Conservation (phyloP, 805 yeast genomes). For the Metschnikowia matae region DNA sequence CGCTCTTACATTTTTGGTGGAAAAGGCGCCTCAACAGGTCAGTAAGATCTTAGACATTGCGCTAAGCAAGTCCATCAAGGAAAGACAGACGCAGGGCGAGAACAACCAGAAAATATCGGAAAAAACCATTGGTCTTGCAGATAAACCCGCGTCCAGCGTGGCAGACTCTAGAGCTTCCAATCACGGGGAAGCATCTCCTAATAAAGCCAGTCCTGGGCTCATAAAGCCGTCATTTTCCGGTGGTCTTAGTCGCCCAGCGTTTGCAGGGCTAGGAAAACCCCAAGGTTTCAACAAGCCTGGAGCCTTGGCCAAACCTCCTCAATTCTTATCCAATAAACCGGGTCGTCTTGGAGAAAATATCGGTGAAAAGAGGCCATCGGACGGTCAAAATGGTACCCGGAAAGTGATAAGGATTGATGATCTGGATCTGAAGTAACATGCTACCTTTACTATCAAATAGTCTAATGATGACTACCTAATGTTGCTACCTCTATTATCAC, state of each 20-base stretch:
- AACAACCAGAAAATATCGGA: not conserved
- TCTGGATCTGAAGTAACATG: not conserved
- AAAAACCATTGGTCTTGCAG: not conserved
- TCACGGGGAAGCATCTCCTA: not conserved
- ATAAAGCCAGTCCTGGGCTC: slow-evolving; percentile 5
- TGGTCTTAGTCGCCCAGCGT: slow-evolving; percentile 25
- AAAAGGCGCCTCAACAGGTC: slow-evolving; percentile 75
- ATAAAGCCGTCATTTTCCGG: slow-evolving; percentile 24
- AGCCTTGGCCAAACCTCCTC: slow-evolving; percentile 33
- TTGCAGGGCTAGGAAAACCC: slow-evolving; percentile 22
- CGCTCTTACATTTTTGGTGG: slow-evolving; percentile 72
- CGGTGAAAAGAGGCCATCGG: slow-evolving; percentile 11
- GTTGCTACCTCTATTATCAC: no score
- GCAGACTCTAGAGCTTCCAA: not conserved
- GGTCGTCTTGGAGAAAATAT: slow-evolving; percentile 5
- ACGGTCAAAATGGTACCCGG: slow-evolving; percentile 6
- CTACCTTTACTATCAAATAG: no score
- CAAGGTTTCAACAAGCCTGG: slow-evolving; percentile 30
- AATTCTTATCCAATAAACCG: slow-evolving; percentile 35
- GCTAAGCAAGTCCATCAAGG: slow-evolving; percentile 67
- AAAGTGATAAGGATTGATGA: slow-evolving; percentile 10
- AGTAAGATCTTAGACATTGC: slow-evolving; percentile 78
- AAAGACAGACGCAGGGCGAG: slow-evolving; percentile 23
- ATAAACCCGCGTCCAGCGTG: not conserved
- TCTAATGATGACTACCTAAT: no score